Base-by-base conservation (phyloP, 257 asterid genomes). In the Solanum verrucosum region DNA sequence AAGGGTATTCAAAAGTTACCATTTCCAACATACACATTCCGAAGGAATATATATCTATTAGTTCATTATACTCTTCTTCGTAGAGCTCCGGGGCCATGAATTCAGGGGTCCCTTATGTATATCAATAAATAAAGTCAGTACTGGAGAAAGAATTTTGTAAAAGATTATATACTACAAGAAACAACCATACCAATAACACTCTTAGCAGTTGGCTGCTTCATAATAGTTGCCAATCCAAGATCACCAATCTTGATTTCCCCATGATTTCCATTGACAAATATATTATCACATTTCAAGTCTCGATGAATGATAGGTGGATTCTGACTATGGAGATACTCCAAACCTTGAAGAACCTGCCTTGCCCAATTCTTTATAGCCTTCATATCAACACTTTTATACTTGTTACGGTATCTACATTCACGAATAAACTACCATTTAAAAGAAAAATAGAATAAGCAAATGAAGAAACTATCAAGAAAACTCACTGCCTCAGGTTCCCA, bases 401-500 rank as follows among this genome's bases (percentile, higher is more conserved):
- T 90, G 34, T 44, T 77, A 33, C 89, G 63, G 12, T 88, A 88
- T 78, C 84, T 35, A 67, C 29, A 67, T 15, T 38, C 59, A 87
- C n/a, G 29, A 52, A 42, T 38, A 27, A 9, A 40, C 65, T 4
- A 73, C 37, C 29, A 34, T 35, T 73, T 73, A 35, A 35, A 35
- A 35, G 82, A 49, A 18, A 6, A 35, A 35, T 5, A 73, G 38
- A 35, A 83, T 34, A 20, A 60, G 4, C 27, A 31, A 21, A 37
- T 20, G 34, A 35, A 5, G 27, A 37, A 6, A 4, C 34, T 13
- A 20, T 25, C 68, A 46, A 44, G 68, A 84, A 23, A 52, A 92
- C 98, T 91, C 91, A 96, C 97, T 94, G 98, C 52, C 98, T 93
- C 89, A 96, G 83, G 93, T 93, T 96, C 83, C 99, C 98, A 7